These are phyloP conservation scores for Hypoxylon perforatum DNA, from an alignment of 495 filamentous ascomycete genomes.

Conservation along the genomic window DNA sequence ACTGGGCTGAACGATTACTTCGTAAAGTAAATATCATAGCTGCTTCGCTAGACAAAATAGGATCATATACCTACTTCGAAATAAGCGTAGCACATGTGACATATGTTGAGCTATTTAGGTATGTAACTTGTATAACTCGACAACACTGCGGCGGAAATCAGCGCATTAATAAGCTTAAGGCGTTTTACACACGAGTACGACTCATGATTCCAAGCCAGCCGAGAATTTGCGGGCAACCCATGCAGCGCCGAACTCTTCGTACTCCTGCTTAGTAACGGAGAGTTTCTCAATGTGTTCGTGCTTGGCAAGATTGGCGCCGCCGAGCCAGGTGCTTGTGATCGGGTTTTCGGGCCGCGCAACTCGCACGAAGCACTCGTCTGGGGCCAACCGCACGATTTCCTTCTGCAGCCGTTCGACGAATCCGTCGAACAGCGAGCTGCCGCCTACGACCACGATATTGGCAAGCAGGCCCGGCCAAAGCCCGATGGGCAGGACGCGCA, in stretches of 20 bases:
- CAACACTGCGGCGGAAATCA: neutral
- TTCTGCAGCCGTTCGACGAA: slow-evolving; percentile 85
- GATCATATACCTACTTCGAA: too few species aligned
- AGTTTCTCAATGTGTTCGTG: slow-evolving; percentile 72
- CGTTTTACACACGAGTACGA: slow-evolving; percentile 51
- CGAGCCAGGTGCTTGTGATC: slow-evolving; percentile 84
- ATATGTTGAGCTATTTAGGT: too few species aligned
- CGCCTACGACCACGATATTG: slow-evolving; percentile 90
- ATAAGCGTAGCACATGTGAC: too few species aligned
- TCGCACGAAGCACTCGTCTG: slow-evolving; percentile 79
- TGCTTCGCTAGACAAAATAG: too few species aligned
- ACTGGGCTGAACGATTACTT: too few species aligned
- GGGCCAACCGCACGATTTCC: slow-evolving; percentile 79
- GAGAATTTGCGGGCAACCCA: slow-evolving; percentile 83
- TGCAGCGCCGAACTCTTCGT: slow-evolving; percentile 83
- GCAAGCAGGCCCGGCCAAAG: slow-evolving; percentile 82
- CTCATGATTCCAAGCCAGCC: slow-evolving; percentile 55
- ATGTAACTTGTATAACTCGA: too few species aligned
- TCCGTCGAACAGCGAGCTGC: slow-evolving; percentile 80
- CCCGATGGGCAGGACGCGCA: slow-evolving; percentile 79
- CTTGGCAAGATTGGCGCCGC: slow-evolving; percentile 78
- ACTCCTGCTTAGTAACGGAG: slow-evolving; percentile 85
- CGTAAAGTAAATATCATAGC: too few species aligned
- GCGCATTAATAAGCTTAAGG: slow-evolving; percentile 21
- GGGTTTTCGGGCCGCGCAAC: slow-evolving; percentile 79